Base-by-base conservation (phyloP, 1,284 basidiomycete species). In the Pseudozyma flocculosa region DNA sequence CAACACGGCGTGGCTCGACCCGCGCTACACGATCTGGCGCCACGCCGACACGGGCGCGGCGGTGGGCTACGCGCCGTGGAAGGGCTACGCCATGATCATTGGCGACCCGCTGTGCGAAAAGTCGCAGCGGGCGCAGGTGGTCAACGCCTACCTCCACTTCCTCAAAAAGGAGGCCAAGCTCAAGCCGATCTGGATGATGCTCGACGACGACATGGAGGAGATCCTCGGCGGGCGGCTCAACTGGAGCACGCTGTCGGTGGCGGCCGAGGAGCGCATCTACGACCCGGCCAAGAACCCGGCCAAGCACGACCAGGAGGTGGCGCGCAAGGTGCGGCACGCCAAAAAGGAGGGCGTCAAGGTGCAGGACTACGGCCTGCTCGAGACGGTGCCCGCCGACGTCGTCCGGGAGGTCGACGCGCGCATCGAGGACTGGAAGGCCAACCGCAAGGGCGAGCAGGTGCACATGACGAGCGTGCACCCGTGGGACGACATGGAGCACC, bases 1-100 rank as follows among this genome's bases (percentile, higher is more conserved):
- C 54, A 84, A 83, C 68, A 84, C 83, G 18, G 82, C 82, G 3
- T 84, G 82, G 82, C 78, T 83, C 15, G 83, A 84, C 62, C 81
- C 82, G n/a, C 78, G 82, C n/a, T 84, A 82, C 79, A 77, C 80
- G 24, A 78, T 84, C 22, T 84, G 83, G 83, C 79, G 82, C 38
- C 81, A 84, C 59, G 48, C 67, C 14, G 67, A 74, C 21, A 83
- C 81, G 0, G 83, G 82, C 21, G 82, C 82, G 0, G 82, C 82
- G 0, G 75, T 83, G 1, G 83, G 82, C 18, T 84, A 83, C 66
- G 80, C 81, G 36, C 46, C 51, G 39, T 68, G 73, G 48, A 64
- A 73, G 42, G 73, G 74, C 14, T 82, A 80, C 48, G 80, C 80
- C 10, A 79, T 84, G 61, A 75, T 81, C 37, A 81, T 82, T 68